Base-by-base conservation (phyloP, 2,329 filamentous ascomycete species). In the Phialophora macrospora region DNA sequence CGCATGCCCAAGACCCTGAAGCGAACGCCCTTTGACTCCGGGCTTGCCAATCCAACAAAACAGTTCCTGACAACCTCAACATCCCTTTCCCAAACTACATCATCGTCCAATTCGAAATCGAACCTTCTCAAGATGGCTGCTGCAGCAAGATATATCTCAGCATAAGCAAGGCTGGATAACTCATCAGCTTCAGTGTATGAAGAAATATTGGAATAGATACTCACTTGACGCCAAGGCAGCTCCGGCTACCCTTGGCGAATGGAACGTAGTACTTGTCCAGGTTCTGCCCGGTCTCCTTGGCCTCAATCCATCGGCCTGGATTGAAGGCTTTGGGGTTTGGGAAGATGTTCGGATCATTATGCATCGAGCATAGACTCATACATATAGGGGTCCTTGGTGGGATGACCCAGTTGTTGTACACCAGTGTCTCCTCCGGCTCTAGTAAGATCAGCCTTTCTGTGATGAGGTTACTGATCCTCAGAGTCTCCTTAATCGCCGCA, bases 51-150 rank as follows among this genome's bases (percentile, higher is more conserved):
- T 8, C 61, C 64, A 20, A 67, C 55, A 34, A 67, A 67, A 52
- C 49, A 69, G 51, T 69, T 64, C 48, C 58, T 32, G 24, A 49
- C 60, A 24, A 60, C 55, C 3, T 59, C 49, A 17, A 68, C 46
- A 51, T 68, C 66, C 38, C 62, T 59, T 24, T 62, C 63, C 17
- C 52, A 26, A 34, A 34, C 32, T 38, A 60, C 60, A 34, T 59
- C 63, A 46, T 68, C 66, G 32, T 44, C 60, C 34, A 66, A 52
- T 38, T 68, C 64, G 28, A 68, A 49, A 24, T 66, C 60, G 57
- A 66, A 68, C 14, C 66, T 55, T 24, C 64, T 41, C 17, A 66
- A 24, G n/a, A 68, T 48, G 24, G 61, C 54, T 17, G 66, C 64
- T 14, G 62, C 48, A 4, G 28, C 60, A n/a, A 68, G 46, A 52